phyloP scores from a whole-genome alignment of 2,329 filamentous ascomycete genomes.

The Monosporascus sp. region DNA sequence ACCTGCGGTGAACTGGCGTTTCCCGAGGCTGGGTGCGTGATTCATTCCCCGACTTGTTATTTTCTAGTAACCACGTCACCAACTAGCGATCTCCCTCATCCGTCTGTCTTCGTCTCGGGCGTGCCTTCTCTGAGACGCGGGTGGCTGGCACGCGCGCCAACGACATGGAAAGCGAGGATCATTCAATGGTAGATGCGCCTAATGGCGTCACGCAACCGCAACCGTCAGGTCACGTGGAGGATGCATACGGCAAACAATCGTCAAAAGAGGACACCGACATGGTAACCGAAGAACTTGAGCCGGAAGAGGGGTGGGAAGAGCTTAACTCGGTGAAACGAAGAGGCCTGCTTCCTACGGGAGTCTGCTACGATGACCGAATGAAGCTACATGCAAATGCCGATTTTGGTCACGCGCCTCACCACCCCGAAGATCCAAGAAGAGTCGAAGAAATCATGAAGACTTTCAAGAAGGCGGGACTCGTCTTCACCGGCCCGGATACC shows the following conservation, averaged over 20 bases:
- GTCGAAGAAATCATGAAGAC: slow-evolving; percentile 92
- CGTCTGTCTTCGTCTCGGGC: neutral
- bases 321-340: slow-evolving; percentile 35
- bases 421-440: slow-evolving; percentile 88
- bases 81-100: neutral
- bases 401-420: slow-evolving; percentile 67
- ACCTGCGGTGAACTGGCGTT: no score
- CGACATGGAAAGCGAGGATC: slow-evolving; percentile 38
- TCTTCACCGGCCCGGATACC: slow-evolving; percentile 56
- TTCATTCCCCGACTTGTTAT: neutral
- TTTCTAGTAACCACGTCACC: neutral
- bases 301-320: slow-evolving; percentile 30
- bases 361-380: slow-evolving; percentile 93
- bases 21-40: no score
- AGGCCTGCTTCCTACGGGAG: slow-evolving; percentile 61
- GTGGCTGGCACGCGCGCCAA: neutral
- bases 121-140: slow-evolving; percentile 11
- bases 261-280: slow-evolving; percentile 31
- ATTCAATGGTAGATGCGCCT: slow-evolving; percentile 36
- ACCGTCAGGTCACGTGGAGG: slow-evolving; percentile 15
- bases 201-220: slow-evolving; percentile 33
- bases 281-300: slow-evolving; percentile 20
- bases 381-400: slow-evolving; percentile 87
- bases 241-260: slow-evolving; percentile 14
- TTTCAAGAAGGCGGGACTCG: slow-evolving; percentile 74